Evolutionary conservation across 2,329 filamentous ascomycete genomes (phyloP).

Genomic region (Pyricularia grisea): DNA sequence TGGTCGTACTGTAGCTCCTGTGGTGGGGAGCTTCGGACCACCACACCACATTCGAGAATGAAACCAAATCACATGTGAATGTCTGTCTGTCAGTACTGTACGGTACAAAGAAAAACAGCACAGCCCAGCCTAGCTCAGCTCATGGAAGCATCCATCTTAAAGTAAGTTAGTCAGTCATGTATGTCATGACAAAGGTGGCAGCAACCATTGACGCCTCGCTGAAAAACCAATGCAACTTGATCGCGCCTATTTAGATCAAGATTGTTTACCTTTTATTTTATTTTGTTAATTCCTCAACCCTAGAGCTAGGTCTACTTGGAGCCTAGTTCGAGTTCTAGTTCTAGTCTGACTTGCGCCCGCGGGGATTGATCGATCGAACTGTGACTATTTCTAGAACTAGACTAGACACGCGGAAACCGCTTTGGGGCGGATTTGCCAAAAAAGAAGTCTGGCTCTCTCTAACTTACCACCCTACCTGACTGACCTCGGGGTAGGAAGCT

Average conservation of each 20-base stretch:
- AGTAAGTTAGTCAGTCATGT: not conserved
- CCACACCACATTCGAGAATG: not conserved
- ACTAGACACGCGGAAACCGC: not conserved
- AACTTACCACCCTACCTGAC: not conserved
- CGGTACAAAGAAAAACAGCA: not conserved
- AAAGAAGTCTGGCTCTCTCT: not conserved
- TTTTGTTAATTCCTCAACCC: no score
- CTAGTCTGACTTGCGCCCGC: not conserved
- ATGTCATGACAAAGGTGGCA: not conserved
- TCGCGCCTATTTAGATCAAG: not conserved
- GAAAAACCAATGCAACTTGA: not conserved
- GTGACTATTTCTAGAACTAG: no score
- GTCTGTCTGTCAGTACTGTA: not conserved
- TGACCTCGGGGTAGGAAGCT: not conserved
- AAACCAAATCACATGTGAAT: not conserved
- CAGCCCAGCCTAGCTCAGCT: not conserved
- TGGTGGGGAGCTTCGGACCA: not conserved
- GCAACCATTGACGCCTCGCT: not conserved
- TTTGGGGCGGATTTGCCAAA: not conserved
- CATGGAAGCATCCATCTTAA: not conserved
- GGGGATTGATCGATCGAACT: not conserved
- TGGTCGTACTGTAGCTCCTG: no score
- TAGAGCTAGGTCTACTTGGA: not conserved
- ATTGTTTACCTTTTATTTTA: not conserved
- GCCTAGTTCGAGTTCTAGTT: no score